phyloP scores from a whole-genome alignment of 176 grass and related monocot species.

The Zoysia japonica region DNA sequence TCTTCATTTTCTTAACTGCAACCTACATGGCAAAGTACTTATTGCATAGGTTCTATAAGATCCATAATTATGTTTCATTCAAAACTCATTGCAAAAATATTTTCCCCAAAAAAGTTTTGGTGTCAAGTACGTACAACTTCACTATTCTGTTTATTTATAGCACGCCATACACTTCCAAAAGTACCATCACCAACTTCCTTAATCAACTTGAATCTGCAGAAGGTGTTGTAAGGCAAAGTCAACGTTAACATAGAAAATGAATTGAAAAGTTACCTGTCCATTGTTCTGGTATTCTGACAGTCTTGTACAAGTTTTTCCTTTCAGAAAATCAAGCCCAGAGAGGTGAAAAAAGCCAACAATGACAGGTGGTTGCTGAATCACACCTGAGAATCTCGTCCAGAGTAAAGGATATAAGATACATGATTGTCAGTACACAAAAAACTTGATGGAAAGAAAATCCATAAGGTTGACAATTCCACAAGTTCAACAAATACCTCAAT shows the following conservation, averaged over 20 bases:
- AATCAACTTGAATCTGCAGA: slow-evolving; percentile 92
- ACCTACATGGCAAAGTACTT: slow-evolving; percentile 53
- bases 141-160: slow-evolving; percentile 94
- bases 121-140: slow-evolving; percentile 87
- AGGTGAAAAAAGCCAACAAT: slow-evolving; percentile 24
- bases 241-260: slow-evolving; percentile 4
- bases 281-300: slow-evolving; percentile 29
- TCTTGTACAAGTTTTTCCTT: slow-evolving; percentile 22
- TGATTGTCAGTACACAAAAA: slow-evolving; percentile 1
- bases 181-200: slow-evolving; percentile 99
- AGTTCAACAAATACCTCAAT: slow-evolving; percentile 8
- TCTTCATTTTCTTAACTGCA: slow-evolving; percentile 99
- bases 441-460: neutral
- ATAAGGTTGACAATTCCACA: neutral
- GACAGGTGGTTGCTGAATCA: slow-evolving; percentile 18
- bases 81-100: slow-evolving; percentile 22
- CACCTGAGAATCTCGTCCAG: slow-evolving; percentile 30
- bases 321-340: slow-evolving; percentile 19
- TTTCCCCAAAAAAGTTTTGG: neutral
- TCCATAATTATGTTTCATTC: slow-evolving; percentile 1
- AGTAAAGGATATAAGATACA: slow-evolving; percentile 3
- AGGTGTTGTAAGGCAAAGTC: slow-evolving; percentile 21
- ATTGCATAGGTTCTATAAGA: neutral
- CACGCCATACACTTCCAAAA: slow-evolving; percentile 98
- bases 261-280: slow-evolving; percentile 57